Percentiles rank a stretch among this genome's conserved stretches.
These are phyloP conservation scores for Lipomyces sp. DNA, from an alignment of 805 yeast genomes.

Conservation along the genomic window DNA sequence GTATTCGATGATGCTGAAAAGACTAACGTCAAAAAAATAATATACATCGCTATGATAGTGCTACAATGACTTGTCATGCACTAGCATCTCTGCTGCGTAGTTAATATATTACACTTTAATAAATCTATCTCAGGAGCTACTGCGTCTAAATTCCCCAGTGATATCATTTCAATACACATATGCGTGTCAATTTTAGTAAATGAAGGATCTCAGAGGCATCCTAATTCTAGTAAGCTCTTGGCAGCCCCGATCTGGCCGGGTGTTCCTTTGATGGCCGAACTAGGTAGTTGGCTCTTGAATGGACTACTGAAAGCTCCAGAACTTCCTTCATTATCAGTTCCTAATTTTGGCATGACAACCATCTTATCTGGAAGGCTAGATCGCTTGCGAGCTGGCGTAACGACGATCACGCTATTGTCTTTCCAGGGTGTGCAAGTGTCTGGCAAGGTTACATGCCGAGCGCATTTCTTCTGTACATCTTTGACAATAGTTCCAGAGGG, in stretches of 20 bases:
- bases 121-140: not conserved
- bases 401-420: not conserved
- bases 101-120: not conserved
- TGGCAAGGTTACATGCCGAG: not conserved
- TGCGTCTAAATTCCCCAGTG: not conserved
- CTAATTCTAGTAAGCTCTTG: constrained; percentile 37
- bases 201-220: constrained; percentile 22
- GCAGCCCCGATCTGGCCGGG: constrained; percentile 41
- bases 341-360: not conserved
- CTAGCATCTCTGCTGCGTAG: not conserved
- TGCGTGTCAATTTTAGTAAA: not conserved
- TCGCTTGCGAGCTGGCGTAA: constrained; percentile 11
- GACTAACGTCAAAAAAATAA: not conserved
- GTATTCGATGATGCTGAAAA: not conserved
- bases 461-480: not conserved
- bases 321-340: not conserved
- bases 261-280: constrained; percentile 39
- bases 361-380: not conserved
- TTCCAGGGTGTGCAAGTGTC: not conserved
- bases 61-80: not conserved
- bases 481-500: not conserved
- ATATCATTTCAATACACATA: not conserved
- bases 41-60: not conserved
- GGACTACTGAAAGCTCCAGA: constrained; percentile 32
- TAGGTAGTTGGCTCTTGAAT: constrained; percentile 30